Base-by-base conservation (phyloP, 2,329 filamentous ascomycete species). In the Penicillium sp. region DNA sequence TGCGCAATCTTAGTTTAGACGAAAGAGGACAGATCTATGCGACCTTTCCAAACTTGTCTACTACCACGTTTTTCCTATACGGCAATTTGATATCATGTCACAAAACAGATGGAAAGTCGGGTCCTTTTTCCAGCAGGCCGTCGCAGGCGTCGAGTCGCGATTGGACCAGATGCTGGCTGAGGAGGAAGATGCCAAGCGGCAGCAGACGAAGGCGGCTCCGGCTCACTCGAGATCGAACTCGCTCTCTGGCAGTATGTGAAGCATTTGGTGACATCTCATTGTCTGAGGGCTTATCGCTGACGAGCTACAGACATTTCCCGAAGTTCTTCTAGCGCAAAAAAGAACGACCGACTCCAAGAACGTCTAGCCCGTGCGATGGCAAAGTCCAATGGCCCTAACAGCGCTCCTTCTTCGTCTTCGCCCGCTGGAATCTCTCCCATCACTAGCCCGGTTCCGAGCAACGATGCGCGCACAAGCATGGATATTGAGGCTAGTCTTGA, bases 91-190 rank as follows among this genome's bases (percentile, higher is more conserved):
- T 64, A 69, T 47, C 49, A 78, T 78, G 76, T 65, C 75, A 47
- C 75, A 76, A 56, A 74, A 75, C 55, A 85, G 86, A 87, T 93
- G 91, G 91, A 90, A 90, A 50, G 88, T 79, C 53, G 75, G 76
- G 13, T 76, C 88, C 35, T 90, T 97, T 74, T 85, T 97, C 63
- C 91, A 93, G 67, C 92, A 94, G 78, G 93, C 94, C 66, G 92
- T 98, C 64, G 93, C 93, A 58, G 93, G 93, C 64, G 91, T 99
- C 61, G 95, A 99, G 80, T 96, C 93, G 63, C 89, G 91, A 48
- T 86, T 99, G 63, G 95, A 99, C 76, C 93, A 87, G 54, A 96
- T 99, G 62, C 85, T 99, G 64, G 88, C 92, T 58, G 93, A 97
- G 68, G 88, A 91, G 59, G 88, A 68, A 29, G 59, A 66, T 7